phyloP scores from a whole-genome alignment of 2,329 filamentous ascomycete genomes.

The Arthrobotrys conoides region DNA sequence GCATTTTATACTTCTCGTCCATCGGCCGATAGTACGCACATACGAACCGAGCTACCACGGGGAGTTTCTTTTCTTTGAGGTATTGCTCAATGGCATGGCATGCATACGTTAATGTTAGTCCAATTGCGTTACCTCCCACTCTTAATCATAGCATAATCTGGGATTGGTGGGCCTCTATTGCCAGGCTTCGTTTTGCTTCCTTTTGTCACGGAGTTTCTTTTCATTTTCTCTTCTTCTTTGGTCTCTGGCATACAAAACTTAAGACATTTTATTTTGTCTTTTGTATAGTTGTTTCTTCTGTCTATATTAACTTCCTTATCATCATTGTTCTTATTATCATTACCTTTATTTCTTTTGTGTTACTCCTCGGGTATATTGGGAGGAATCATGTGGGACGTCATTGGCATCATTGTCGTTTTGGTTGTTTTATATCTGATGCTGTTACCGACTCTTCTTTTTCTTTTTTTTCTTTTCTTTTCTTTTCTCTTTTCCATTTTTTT shows the following conservation, averaged over 20 bases:
- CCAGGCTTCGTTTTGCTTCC: slow-evolving; percentile 13
- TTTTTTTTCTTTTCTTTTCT: background rate
- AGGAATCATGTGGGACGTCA: slow-evolving; percentile 32
- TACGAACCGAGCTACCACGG: too few species aligned
- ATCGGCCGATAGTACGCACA: slow-evolving; percentile 16
- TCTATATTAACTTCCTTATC: slow-evolving; percentile 10
- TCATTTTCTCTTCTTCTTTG: slow-evolving; percentile 5
- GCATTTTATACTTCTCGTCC: slow-evolving; percentile 2
- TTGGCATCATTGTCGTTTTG: slow-evolving; percentile 24
- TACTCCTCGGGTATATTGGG: slow-evolving; percentile 8
- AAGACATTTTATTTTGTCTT: slow-evolving; percentile 17
- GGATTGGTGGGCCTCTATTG: slow-evolving; percentile 22
- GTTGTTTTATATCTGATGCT: slow-evolving; percentile 18
- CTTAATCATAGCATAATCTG: slow-evolving; percentile 29
- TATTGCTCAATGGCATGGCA: slow-evolving; percentile 16
- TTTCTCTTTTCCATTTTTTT: background rate
- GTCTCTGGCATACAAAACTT: slow-evolving; percentile 9
- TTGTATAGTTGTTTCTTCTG: slow-evolving; percentile 6
- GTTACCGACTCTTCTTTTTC: background rate
- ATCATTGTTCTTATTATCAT: slow-evolving; percentile 2
- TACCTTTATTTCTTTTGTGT: background rate
- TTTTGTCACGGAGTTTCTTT: slow-evolving; percentile 17
- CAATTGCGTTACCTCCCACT: slow-evolving; percentile 8
- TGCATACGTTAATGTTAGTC: slow-evolving; percentile 26
- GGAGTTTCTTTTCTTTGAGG: background rate